phyloP scores from a whole-genome alignment of 177 flowering plant species.

The Vitis hybrid region DNA sequence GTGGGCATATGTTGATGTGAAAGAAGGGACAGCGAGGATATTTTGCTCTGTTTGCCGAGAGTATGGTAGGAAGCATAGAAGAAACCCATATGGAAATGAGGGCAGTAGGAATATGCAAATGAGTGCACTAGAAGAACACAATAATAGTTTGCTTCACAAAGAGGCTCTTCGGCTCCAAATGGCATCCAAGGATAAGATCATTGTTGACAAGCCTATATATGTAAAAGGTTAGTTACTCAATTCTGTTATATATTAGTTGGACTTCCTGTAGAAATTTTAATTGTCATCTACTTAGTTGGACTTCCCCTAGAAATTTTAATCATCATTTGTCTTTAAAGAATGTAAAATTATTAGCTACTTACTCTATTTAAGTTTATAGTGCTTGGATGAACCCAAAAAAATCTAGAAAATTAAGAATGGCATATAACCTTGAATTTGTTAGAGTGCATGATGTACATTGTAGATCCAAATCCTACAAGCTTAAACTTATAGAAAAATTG shows the following conservation, averaged over 20 bases:
- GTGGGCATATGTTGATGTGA: conserved; percentile 95
- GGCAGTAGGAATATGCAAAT: conserved; percentile 99
- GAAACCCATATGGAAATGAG: conserved; percentile 99
- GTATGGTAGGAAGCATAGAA: conserved; percentile 92
- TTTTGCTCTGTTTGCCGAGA: conserved; percentile 94
- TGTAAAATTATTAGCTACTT: too few relatives aligned
- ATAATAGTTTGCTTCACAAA: conserved; percentile 96
- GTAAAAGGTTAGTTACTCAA: conserved; percentile 68
- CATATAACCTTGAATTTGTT: too few relatives aligned
- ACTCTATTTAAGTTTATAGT: too few relatives aligned
- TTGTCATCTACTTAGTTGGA: too few relatives aligned
- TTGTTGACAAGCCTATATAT: conserved; percentile 76
- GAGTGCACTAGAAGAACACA: conserved; percentile 99
- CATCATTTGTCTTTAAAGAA: too few relatives aligned
- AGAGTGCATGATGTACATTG: too few relatives aligned
- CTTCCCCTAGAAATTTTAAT: too few relatives aligned
- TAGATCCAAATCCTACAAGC: too few relatives aligned
- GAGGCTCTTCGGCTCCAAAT: conserved; percentile 96
- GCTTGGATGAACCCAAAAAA: too few relatives aligned
- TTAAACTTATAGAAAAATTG: too few relatives aligned
- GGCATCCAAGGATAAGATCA: conserved; percentile 92
- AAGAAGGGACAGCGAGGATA: conserved; percentile 93
- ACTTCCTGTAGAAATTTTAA: neutral
- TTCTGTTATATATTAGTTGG: neutral
- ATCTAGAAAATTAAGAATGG: too few relatives aligned